Evolutionary conservation across 1,139 yeast species (phyloP), one percentile per base, ranked within the genome.

Genomic region (Debaryomycetaceae sp.): DNA sequence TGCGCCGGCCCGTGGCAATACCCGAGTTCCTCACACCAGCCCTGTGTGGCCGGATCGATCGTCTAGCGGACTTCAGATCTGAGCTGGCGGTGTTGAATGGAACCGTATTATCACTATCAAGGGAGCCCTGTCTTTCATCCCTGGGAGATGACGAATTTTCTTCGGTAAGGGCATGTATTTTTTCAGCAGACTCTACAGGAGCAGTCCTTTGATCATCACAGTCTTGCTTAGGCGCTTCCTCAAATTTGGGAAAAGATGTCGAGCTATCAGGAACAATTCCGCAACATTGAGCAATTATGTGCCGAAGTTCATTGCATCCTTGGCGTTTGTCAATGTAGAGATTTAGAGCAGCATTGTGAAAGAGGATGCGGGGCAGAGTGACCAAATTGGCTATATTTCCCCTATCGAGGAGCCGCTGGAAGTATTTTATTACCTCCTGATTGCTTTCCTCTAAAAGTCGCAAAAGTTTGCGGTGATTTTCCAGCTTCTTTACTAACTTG

Each of bases 291-390:
- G 58, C 36, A 4, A 62, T 54, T 15, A 53, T 47, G 27, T 45
- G 43, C 25, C 69, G 40, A 12, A 63, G 50, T 26, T 58, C 63
- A 30, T 54, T 53, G 30, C 51, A 55, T 2, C 70, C 71, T 33
- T 44, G 41, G 25, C 58, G 37, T 33, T 37, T 40, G 1, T 27
- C 25, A 18, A 58, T 35, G 22, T 38, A 35, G 25, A 39, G 43
- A 30, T 47, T 52, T 3, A 50, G 32, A 5, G 37, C 37, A 4
- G 62, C 49, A 37, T 62, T 62, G 38, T 49, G 59, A 45, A 63
- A 62, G 21, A 56, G 37, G 6, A 61, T 26, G 21, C 47, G 38
- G 1, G 68, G 67, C 22, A 45, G 33, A n/a, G 58, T 43, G 4
- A 51, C 46, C 23, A 50, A 39, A 5, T 47, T 40, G 3, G 39